Conservation (phyloP, 1,139 yeast genomes). For the Candida buenavistaensis region DNA sequence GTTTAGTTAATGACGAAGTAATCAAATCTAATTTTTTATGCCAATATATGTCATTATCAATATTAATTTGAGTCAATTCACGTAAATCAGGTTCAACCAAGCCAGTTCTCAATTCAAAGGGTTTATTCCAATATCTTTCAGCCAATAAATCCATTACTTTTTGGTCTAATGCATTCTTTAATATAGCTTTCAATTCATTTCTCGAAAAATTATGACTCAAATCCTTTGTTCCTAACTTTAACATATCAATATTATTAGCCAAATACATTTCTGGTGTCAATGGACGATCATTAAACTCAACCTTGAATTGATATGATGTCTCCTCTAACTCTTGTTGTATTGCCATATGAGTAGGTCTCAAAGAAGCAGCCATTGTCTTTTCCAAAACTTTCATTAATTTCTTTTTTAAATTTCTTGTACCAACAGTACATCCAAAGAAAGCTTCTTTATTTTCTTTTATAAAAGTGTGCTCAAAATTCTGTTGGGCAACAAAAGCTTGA, state of each 20-base stretch:
- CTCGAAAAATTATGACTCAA: slow-evolving; percentile 82
- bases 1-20: slow-evolving; percentile 79
- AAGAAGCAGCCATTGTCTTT: slow-evolving; percentile 83
- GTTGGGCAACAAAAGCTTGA: slow-evolving; percentile 60
- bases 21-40: slow-evolving; percentile 81
- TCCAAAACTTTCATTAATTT: slow-evolving; percentile 87
- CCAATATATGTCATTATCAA: slow-evolving; percentile 81
- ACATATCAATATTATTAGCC: slow-evolving; percentile 85
- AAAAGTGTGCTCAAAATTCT: slow-evolving; percentile 60
- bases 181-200: slow-evolving; percentile 72
- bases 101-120: slow-evolving; percentile 27
- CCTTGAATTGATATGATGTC: slow-evolving; percentile 88
- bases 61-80: slow-evolving; percentile 51
- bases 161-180: slow-evolving; percentile 87
- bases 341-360: slow-evolving; percentile 83
- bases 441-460: slow-evolving; percentile 61
- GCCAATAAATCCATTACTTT: slow-evolving; percentile 83
- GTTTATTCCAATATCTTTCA: slow-evolving; percentile 88
- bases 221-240: slow-evolving; percentile 86
- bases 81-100: slow-evolving; percentile 49
- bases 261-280: slow-evolving; percentile 91
- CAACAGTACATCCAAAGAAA: slow-evolving; percentile 67
- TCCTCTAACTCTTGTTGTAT: slow-evolving; percentile 94
- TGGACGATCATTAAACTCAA: slow-evolving; percentile 92
- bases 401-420: slow-evolving; percentile 73